These are phyloP conservation scores for Candida fluviatilis DNA, from an alignment of 805 yeast genomes.

Conservation along the genomic window DNA sequence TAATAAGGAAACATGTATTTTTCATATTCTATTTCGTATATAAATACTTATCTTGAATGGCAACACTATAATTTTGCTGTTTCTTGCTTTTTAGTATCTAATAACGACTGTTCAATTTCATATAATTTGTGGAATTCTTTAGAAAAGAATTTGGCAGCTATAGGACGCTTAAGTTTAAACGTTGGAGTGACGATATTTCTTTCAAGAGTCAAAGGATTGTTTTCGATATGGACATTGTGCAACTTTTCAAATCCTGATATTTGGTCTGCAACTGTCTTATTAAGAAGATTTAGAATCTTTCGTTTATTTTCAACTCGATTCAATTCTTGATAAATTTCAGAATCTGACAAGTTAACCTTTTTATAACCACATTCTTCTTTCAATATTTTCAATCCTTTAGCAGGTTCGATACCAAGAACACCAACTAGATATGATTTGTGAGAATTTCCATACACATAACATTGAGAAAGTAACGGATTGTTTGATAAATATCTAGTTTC, in stretches of 20 bases:
- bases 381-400: constrained; percentile 14
- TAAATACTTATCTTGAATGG: constrained; percentile 5
- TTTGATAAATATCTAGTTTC: constrained; percentile 26
- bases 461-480: constrained; percentile 21
- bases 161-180: constrained; percentile 34
- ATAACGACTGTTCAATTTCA: constrained; percentile 11
- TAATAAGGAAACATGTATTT: too few relatives aligned
- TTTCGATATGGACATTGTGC: constrained; percentile 28
- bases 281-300: constrained; percentile 16
- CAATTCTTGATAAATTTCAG: constrained; percentile 15
- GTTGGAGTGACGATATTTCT: constrained; percentile 37
- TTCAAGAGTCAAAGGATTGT: constrained; percentile 35
- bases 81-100: neutral
- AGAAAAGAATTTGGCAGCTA: constrained; percentile 25
- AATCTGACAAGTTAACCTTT: constrained; percentile 2
- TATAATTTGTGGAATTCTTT: constrained; percentile 25
- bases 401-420: constrained; percentile 52
- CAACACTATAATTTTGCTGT: constrained; percentile 1
- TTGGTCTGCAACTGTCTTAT: constrained; percentile 14
- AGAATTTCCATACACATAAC: constrained; percentile 28
- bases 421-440: constrained; percentile 21
- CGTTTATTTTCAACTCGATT: constrained; percentile 17
- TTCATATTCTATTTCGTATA: too few relatives aligned
- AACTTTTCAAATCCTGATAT: constrained; percentile 33
- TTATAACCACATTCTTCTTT: constrained; percentile 10